Base-by-base conservation (phyloP, 192 early-diverging fungal genomes). In the Allomyces javanicus region DNA sequence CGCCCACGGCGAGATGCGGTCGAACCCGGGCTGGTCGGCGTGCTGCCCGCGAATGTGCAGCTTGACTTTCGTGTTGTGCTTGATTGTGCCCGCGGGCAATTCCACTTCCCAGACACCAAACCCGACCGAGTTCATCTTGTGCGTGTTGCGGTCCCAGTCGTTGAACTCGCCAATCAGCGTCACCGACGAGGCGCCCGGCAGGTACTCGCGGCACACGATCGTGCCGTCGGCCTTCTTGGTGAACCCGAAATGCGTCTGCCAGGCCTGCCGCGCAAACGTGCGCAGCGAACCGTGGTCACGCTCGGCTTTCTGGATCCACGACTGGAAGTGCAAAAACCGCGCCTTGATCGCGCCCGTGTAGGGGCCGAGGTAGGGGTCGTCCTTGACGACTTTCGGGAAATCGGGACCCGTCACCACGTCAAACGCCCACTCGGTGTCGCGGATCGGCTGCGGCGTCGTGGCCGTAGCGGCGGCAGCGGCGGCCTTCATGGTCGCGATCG, bases 351-450 rank as follows among this genome's bases (percentile, higher is more conserved):
- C 43, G 12, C 24, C 65, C 19, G 27, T n/a, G 27, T 25, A 66
- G 66, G 40, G 24, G 21, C 63, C 25, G 14, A 66, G 21, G 24
- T n/a, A 22, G 10, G 58, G 27, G 24, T 33, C 26, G 21, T 90
- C 92, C 11, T 87, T 91, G 19, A 89, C 92, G 64, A 94, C 91
- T 25, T 86, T 81, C 72, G 88, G 90, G 22, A 86, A 80, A 74
- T 92, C 90, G 68, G 92, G 93, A 82, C 94, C 95, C 44, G 91
- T 92, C 9, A 93, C 94, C 82, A 97, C 95, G 62, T 92, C 79
- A 61, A 96, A 79, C 17, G 91, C 92, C 72, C 89, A 92, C 50
- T 94, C 75, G 12, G 88, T 93, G 71, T 98, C 95, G 40, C 79
- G 75, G 55, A 92, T 79, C 73, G 84, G 89, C 50, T 75, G 72